Conservation (phyloP, 495 filamentous ascomycete genomes). For the Penicilliopsis zonata region DNA sequence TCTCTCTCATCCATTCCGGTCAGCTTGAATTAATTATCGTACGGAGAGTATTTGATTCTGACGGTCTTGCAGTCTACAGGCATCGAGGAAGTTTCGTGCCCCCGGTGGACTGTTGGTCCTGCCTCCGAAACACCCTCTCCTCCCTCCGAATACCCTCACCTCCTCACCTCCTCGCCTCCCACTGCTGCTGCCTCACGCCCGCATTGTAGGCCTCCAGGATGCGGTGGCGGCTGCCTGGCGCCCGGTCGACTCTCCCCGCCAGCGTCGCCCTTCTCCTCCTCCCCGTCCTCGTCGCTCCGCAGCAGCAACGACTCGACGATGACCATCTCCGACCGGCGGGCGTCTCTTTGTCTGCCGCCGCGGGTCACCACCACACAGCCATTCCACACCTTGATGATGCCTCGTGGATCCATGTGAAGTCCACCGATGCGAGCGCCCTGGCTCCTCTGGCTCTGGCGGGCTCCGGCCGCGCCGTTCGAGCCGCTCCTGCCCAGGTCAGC, state of each 20-base stretch:
- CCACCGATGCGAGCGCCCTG: conserved; percentile 84
- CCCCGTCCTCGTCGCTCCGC: conserved; percentile 35
- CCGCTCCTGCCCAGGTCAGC: conserved; percentile 61
- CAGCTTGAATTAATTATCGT: no score
- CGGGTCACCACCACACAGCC: conserved; percentile 3
- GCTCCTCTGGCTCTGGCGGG: conserved; percentile 85
- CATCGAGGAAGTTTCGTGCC: no score
- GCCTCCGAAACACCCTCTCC: no score
- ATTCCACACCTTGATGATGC: conserved; percentile 4
- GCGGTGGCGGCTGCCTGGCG: conserved; percentile 39
- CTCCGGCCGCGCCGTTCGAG: conserved; percentile 63
- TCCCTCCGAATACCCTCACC: no score
- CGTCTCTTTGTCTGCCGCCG: conserved; percentile 17
- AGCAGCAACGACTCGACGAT: conserved; percentile 22
- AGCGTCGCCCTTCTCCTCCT: conserved; percentile 35
- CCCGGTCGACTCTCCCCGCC: conserved; percentile 33
- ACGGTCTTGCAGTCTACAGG: no score
- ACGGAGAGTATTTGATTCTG: no score
- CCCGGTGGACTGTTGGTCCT: no score
- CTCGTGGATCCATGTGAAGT: conserved; percentile 28
- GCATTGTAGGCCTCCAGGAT: conserved; percentile 28
- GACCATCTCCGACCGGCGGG: conserved; percentile 20
- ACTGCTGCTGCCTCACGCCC: neutral
- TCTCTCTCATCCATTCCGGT: no score
- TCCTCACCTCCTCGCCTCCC: no score